Evolutionary conservation across 2,329 filamentous ascomycete genomes (phyloP), one percentile per base, ranked within the genome.

Genomic region (Geosmithia morbida): DNA sequence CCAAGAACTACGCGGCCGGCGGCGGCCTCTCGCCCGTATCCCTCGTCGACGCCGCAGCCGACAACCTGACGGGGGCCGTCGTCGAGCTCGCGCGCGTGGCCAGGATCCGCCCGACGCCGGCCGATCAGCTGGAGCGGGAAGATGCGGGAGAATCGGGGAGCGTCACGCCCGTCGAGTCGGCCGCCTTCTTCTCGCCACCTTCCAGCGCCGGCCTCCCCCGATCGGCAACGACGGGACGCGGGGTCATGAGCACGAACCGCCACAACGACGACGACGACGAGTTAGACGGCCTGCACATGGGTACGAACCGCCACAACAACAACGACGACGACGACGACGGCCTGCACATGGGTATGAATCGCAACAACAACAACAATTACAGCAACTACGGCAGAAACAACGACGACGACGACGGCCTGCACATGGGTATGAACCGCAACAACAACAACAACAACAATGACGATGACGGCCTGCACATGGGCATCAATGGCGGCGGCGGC

Each of bases 1-100:
- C 87, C 33, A 95, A 94, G 68, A 95, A 95, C 59, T 95, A 92
- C 62, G 83, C 85, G 33, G 75, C 79, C 11, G 82, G 87, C 1
- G 81, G 79, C 18, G 92, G 92, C 29, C 76, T 98, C 30, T 90
- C 87, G 1, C 92, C 92, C 0, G 83, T 98, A n/a, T 94, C 87
- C 6, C 68, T 98, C 2, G 71, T 98, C 19, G 92, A 98, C 62
- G 92, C 90, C 3, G 90, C 92, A 2, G 88, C 90, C 7, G 92
- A 87, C 20, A 88, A 98, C 64, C 72, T 97, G 37, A 87, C 87
- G 1, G 81, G 85, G 4, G 81, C 89, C 2, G 75, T 97, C 20
- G 81, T 98, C 18, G 89, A 96, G 56, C 74, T 97, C 14, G 72
- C 96, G 47, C 83, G 86, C 45, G 69, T 77, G 5, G 88, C 87